Percentiles rank a stretch among this genome's conserved stretches.
Conservation (phyloP, 768 basidiomycete species). For the Jaapia argillacea region DNA sequence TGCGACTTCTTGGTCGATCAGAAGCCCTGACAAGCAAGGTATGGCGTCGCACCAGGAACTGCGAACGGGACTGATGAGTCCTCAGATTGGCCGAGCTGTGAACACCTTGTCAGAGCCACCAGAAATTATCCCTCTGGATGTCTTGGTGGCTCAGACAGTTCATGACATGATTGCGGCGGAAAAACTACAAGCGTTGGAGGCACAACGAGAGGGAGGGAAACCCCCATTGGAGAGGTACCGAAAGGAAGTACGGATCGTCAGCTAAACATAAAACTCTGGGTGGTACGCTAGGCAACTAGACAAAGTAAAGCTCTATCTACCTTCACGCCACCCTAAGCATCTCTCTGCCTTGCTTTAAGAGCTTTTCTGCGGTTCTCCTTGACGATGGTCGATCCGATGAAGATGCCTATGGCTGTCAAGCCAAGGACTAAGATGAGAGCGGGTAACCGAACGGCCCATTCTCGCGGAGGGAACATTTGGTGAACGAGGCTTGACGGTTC, state of each 20-base stretch:
- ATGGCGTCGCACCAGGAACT: too few species aligned
- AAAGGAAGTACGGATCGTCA: conserved; percentile 3
- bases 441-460: conserved; percentile 89
- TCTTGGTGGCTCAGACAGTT: conserved; percentile 45
- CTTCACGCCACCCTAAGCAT: conserved; percentile 32
- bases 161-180: conserved; percentile 63
- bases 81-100: conserved; percentile 48
- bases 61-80: too few species aligned
- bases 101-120: conserved; percentile 41
- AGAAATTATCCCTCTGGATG: conserved; percentile 30
- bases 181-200: conserved; percentile 48
- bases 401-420: conserved; percentile 67
- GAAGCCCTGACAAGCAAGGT: conserved; percentile 23
- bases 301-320: too few species aligned
- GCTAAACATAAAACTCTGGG: background rate
- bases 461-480: conserved; percentile 71
- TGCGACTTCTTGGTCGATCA: conserved; percentile 33
- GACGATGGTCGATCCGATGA: conserved; percentile 68
- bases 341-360: conserved; percentile 48
- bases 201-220: conserved; percentile 12
- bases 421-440: conserved; percentile 76
- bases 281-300: background rate
- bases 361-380: conserved; percentile 66
- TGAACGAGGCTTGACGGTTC: conserved; percentile 67
- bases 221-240: conserved; percentile 7